Percentiles rank a stretch among this genome's conserved stretches.
Evolutionary conservation across 805 yeast genomes (phyloP).

Genomic region (Saccharomycodes ludwigii): DNA sequence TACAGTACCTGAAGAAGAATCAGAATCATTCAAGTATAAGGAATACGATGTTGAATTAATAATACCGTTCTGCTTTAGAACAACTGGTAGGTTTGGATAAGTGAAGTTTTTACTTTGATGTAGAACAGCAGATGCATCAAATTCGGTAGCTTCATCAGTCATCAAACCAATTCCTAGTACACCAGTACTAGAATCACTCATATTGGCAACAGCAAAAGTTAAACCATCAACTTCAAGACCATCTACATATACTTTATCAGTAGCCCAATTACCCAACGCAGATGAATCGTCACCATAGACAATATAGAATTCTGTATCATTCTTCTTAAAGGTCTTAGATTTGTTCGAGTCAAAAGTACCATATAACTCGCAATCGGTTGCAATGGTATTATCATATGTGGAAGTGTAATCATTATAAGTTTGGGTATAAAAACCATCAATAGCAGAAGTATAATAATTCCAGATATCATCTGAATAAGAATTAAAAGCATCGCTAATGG

Average conservation of each 20-base stretch:
- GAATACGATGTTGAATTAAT: slow-evolving; percentile 49
- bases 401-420: too few species aligned
- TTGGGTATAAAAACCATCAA: too few species aligned
- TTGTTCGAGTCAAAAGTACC: slow-evolving; percentile 23
- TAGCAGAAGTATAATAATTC: too few species aligned
- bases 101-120: too few species aligned
- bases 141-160: slow-evolving; percentile 53
- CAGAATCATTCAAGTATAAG: slow-evolving; percentile 37
- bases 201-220: slow-evolving; percentile 65
- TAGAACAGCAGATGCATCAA: slow-evolving; percentile 17
- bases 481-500: too few species aligned
- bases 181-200: slow-evolving; percentile 50
- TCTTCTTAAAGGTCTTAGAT: slow-evolving; percentile 17
- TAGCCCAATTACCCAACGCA: slow-evolving; percentile 32
- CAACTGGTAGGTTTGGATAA: slow-evolving; percentile 60
- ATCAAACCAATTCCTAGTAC: slow-evolving; percentile 65
- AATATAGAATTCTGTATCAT: slow-evolving; percentile 29
- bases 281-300: slow-evolving; percentile 40
- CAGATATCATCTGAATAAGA: too few species aligned
- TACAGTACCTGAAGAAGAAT: slow-evolving; percentile 36
- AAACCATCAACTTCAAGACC: slow-evolving; percentile 35
- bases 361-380: slow-evolving; percentile 27
- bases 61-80: slow-evolving; percentile 44
- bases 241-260: slow-evolving; percentile 47
- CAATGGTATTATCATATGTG: too few species aligned